Base-by-base conservation (phyloP, 148 eudicot species). In the Rhododendron ovatum region DNA sequence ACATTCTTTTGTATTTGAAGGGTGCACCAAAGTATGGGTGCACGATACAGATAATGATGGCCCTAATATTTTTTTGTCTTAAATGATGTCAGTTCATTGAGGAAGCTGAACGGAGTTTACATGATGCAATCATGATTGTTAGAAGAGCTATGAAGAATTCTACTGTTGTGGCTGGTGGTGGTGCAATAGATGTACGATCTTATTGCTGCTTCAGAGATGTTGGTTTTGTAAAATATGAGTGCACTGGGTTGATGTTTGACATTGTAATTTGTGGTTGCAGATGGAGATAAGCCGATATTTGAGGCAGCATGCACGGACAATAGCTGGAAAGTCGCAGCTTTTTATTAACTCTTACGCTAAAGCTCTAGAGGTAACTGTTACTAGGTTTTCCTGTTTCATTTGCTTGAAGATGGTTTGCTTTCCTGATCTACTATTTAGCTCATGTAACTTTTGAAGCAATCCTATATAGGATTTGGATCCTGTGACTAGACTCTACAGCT, bases 91-190 rank as follows among this genome's bases (percentile, higher is more conserved):
- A 97, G 99, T 97, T 97, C 91, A 97, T 97, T 87, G 99, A 95
- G 87, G 99, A 97, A 94, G 98, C 99, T 84, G 99, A 95, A 85
- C 91, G 99, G 61, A 97, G 99, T 89, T 92, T 97, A 85, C 99
- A 97, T 91, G 99, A 97, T 90, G 99, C 99, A 76, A 97, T 97
- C 87, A 97, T 97, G 99, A 97, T 97, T 80, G 99, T 97, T 75
- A 93, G 98, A 91, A 95, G 99, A 89, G 99, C 99, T 61, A 37
- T 97, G 78, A 97, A 95, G 91, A 97, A 97, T 86, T 97, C 99
- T 41, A 97, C 98, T 33, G 96, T 97, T n/a, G 96, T 97, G 86
- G 90, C 99, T 89, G 99, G 99, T 84, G 99, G 99, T n/a, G 99
- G 99, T 81, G 99, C 99, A 76, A 97, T 97, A 61, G 99, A 97